A percentile compares a stretch with the other conserved stretches of the same genome.
These are phyloP conservation scores for Tricholoma furcatifolium DNA, from an alignment of 768 basidiomycete genomes.

Conservation along the genomic window DNA sequence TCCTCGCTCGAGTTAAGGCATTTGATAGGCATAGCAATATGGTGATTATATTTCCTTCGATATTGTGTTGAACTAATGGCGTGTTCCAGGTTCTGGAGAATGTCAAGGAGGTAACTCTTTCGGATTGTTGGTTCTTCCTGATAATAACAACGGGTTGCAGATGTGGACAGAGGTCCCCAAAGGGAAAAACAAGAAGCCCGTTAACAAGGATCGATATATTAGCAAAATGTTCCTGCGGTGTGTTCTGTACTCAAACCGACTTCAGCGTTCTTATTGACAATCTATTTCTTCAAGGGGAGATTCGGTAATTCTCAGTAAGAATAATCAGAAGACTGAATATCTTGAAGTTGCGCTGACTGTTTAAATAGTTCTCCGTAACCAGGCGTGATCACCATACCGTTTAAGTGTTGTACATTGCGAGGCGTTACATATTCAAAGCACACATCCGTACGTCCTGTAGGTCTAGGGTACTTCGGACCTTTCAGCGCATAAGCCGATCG, in stretches of 20 bases:
- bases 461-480: neutral
- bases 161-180: conserved; percentile 99
- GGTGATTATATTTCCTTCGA: conserved; percentile 47
- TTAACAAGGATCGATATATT: conserved; percentile 99
- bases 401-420: neutral
- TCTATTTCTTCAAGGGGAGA: conserved; percentile 64
- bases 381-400: conserved; percentile 40
- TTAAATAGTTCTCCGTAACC: conserved; percentile 68
- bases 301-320: conserved; percentile 94
- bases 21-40: conserved; percentile 99
- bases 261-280: conserved; percentile 3
- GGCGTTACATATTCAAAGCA: neutral
- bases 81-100: conserved; percentile 84
- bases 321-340: conserved; percentile 11
- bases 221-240: conserved; percentile 98
- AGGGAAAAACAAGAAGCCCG: conserved; percentile 97
- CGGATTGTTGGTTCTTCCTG: neutral
- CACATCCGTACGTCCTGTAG: neutral
- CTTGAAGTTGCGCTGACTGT: conserved; percentile 27
- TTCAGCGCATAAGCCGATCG: neutral
- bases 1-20: conserved; percentile 93
- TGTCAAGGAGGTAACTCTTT: conserved; percentile 77
- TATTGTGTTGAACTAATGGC: conserved; percentile 2
- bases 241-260: conserved; percentile 19
- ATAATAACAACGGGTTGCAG: conserved; percentile 37